Evolutionary conservation across 2,329 filamentous ascomycete genomes (phyloP).

Genomic region (Seiridium unicorne): DNA sequence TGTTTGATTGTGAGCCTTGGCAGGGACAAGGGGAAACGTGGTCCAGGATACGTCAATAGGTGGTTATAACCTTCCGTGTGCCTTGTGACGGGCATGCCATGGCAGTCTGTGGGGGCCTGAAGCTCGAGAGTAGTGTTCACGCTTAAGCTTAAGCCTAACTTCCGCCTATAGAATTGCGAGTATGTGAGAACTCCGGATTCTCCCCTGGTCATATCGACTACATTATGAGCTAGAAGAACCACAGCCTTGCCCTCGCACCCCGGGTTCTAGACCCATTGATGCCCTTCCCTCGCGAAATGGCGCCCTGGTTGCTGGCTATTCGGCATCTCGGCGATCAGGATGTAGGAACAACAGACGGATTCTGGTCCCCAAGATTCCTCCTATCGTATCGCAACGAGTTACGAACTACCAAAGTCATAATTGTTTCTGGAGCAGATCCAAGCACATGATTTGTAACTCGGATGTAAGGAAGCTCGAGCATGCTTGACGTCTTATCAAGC

Average conservation of each 20-base stretch:
- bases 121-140: not conserved
- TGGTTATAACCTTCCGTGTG: not conserved
- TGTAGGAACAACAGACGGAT: not conserved
- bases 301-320: not conserved
- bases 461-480: too few relatives aligned
- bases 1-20: not conserved
- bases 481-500: too few relatives aligned
- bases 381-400: not conserved
- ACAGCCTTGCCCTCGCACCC: not conserved
- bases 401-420: too few relatives aligned
- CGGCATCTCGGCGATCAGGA: not conserved
- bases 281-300: not conserved
- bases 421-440: too few relatives aligned
- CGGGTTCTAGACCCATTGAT: not conserved
- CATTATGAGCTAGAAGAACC: not conserved
- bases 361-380: not conserved
- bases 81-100: not conserved
- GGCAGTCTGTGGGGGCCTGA: not conserved
- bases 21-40: not conserved
- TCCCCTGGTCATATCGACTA: not conserved
- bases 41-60: not conserved
- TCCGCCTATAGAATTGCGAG: not conserved
- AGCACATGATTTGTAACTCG: too few relatives aligned
- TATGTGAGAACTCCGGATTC: not conserved
- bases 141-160: not conserved